Evolutionary conservation across 495 filamentous ascomycete genomes (phyloP), one percentile per base, ranked within the genome.

Genomic region (Penicillium lagena): DNA sequence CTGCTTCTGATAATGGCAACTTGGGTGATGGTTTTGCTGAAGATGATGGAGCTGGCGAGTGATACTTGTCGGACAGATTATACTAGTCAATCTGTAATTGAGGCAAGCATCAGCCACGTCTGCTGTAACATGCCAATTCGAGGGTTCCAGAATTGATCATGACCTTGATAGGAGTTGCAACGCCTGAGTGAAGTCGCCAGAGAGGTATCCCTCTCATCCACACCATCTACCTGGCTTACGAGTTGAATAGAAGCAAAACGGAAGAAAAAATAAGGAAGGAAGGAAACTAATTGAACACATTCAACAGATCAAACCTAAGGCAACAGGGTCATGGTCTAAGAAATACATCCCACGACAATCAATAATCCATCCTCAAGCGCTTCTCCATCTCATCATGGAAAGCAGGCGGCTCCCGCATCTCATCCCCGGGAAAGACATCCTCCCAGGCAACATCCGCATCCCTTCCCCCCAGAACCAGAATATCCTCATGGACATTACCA

Each of bases 331-430:
- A 44, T 31, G 47, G 34, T 45, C 46, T 46, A 52, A 34, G 29
- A 35, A 54, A 54, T 44, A 55, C 39, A 47, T 58, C 40, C 47
- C 37, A 38, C 33, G 12, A 13, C 29, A 35, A 48, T 28, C 72
- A 82, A 71, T 74, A 83, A 45, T 79, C 78, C 82, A 89, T 87
- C 67, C 75, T 75, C 63, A 95, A 61, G 71, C 86, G 83, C 67
- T 80, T 76, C 83, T 97, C 91, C 83, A 96, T 90, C 80, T 97
- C 91, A 49, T 85, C 81, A 47, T 96, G 90, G 62, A 96, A 82
- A 40, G 80, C 67, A 29, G 85, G 79, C 12, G 77, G 63, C 46
- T 80, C 77, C 47, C 83, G 64, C 50, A 75, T 64, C 42, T 80
- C 70, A 63, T 78, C 68, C 72, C 70, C 68, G 15, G 58, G 79